Evolutionary conservation across 176 grass and related monocot species (phyloP), one percentile per base, ranked within the genome.

Genomic region (Tillandsia leiboldiana): DNA sequence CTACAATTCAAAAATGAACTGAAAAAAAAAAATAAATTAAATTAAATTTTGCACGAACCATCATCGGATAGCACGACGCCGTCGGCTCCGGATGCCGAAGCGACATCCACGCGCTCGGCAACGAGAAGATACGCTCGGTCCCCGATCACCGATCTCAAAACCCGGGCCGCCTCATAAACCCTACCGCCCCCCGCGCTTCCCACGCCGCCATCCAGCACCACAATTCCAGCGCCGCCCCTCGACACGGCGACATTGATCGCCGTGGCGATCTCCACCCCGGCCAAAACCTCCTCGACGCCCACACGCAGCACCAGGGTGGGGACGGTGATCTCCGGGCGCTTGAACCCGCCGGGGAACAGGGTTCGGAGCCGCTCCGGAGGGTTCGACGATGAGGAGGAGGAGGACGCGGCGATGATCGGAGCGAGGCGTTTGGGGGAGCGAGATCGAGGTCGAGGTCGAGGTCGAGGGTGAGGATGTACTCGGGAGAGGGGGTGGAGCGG

Each of bases 31-130:
- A 66, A 65, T 11, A 8, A 50, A 28, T 20, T 20, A 49, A 53
- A 53, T 8, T 64, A 71, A 86, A 5, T 2, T 29, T 49, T 20
- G 58, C 28, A 85, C 89, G 13, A 81, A 99, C 94, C 94, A 6
- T 92, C 82, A 72, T 99, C 94, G 11, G 87, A 78, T 1, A 99
- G 94, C 64, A 93, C 94, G 65, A 99, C 84, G 9, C 94, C 94
- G 47, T 84, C 93, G 11, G 94, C 87, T 48, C 89, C 94, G 28
- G 93, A 71, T 3, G 89, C 94, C 9, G 94, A 78, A 66, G 94
- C 89, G 26, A 99, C 74, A 68, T 93, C 89, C 14, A 99, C 94
- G 23, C 89, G 86, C 76, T 99, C 94, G n/a, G 84, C 82, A 63
- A 99, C 75, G 26, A 99, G 77, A 26, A 99, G 85, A 79, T 88